Base-by-base conservation (phyloP, 768 basidiomycete species). In the Porpolomopsis calyptriformis region DNA sequence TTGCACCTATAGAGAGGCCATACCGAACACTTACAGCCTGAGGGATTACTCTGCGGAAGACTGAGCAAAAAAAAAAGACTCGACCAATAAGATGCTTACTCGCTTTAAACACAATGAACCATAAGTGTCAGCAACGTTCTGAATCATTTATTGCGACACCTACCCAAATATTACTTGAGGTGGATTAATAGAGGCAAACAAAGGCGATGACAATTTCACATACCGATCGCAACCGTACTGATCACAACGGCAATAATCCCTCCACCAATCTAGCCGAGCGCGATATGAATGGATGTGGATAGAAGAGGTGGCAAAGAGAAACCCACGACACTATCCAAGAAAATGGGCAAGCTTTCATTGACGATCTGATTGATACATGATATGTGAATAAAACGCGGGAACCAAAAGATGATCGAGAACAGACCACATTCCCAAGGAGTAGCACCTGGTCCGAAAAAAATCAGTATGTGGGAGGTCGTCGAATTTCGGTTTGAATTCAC, bases 301-400 rank as follows among this genome's bases (percentile, higher is more conserved):
- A 20, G 14, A 31, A 2, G 1, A 12, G 7, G 9, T 16, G 9
- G 36, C 33, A 18, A 39, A 25, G 20, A 37, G 14, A 23, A 20
- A 64, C 77, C 40, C 53, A 80, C 78, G 57, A 84, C 85, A 52
- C 77, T 78, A 55, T 88, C 84, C 39, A 88, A 63, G 59, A 88
- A 88, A 36, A 89, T 86, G 27, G 85, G 85, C 47, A 90, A 73
- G 63, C 82, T 82, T 58, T 88, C 86, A 51, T 89, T 89, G 45
- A 88, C 68, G 47, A 88, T 76, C 85, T 86, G 59, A 8, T 16
- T 31, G 10, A 55, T 54, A 1, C 56, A 43, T 14, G 14, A 51
- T 31, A 14, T 26, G 12, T 25, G 14, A 25, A 12, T 16, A 18
- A 14, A 16, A 8, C 2, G 24, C 19, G 20, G 23, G 39, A 43